A percentile compares a stretch with the other conserved stretches of the same genome.
Evolutionary conservation across 805 yeast species (phyloP).

Genomic region (Kregervanrija fluxuum): DNA sequence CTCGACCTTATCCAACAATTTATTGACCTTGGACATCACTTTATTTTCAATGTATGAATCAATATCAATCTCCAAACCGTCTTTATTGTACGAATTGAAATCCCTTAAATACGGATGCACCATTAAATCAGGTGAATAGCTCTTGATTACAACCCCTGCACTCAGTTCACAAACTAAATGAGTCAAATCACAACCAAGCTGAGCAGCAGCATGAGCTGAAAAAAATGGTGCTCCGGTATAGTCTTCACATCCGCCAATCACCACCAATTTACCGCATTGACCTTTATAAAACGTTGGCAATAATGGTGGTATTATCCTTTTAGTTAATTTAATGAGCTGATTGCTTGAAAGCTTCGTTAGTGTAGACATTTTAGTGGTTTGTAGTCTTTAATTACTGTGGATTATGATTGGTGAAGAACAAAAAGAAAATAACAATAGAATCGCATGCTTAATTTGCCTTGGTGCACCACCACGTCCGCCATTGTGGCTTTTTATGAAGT

Average conservation of each 20-base stretch:
- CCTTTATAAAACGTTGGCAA: constrained; percentile 75
- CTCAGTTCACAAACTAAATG: constrained; percentile 79
- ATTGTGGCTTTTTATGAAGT: background rate
- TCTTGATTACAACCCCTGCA: constrained; percentile 77
- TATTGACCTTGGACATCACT: constrained; percentile 48
- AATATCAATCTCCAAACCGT: constrained; percentile 20
- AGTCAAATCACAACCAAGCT: constrained; percentile 81
- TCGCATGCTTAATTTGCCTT: background rate
- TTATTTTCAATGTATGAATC: constrained; percentile 26
- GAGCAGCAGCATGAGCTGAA: constrained; percentile 76
- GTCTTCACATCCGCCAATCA: constrained; percentile 92
- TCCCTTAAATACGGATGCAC: constrained; percentile 85
- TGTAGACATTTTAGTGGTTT: too few relatives aligned
- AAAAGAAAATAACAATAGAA: background rate
- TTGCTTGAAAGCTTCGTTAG: too few relatives aligned
- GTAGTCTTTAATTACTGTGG: background rate
- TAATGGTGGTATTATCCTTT: constrained; percentile 68
- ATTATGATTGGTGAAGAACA: background rate
- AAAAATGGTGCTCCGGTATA: constrained; percentile 97
- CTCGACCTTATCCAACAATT: constrained; percentile 60
- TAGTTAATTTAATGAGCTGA: constrained; percentile 22
- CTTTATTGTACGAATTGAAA: constrained; percentile 21
- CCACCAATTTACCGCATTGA: constrained; percentile 78
- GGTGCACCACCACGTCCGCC: background rate
- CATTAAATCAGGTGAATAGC: constrained; percentile 90